phyloP scores from a whole-genome alignment of 1,284 basidiomycete species.

The Vanrija pseudolonga region DNA sequence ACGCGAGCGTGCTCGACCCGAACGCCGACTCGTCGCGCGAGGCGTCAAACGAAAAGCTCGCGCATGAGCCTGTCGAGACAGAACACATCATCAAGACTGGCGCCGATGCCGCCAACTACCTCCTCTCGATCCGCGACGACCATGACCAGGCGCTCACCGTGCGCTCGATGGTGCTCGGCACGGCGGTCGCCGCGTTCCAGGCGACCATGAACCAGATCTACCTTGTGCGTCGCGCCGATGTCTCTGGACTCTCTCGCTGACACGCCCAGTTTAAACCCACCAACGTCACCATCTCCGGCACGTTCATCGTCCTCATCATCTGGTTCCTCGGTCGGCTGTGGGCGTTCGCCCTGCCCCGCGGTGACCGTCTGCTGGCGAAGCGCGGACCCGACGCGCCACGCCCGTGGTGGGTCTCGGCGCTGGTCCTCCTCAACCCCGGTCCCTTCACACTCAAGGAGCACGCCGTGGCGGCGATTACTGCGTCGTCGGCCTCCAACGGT shows the following conservation, averaged over 20 bases:
- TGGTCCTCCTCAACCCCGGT: constrained; percentile 59
- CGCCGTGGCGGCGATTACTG: constrained; percentile 60
- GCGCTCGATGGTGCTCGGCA: constrained; percentile 58
- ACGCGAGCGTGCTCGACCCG: too few relatives aligned
- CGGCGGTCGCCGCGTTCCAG: constrained; percentile 57
- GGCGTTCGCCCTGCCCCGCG: constrained; percentile 45
- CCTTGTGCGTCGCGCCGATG: constrained; percentile 8
- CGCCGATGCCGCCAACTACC: constrained; percentile 59
- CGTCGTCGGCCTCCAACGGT: constrained; percentile 58
- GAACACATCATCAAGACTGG: constrained; percentile 44
- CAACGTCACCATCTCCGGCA: constrained; percentile 55
- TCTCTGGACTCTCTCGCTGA: background rate
- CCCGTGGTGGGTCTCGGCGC: constrained; percentile 19
- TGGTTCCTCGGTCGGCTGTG: constrained; percentile 58
- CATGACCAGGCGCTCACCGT: constrained; percentile 60
- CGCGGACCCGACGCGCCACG: constrained; percentile 35
- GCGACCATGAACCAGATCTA: constrained; percentile 47
- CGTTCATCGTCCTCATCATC: constrained; percentile 60
- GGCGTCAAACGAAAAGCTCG: background rate
- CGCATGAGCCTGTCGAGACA: background rate
- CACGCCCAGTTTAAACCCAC: constrained; percentile 59
- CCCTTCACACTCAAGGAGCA: constrained; percentile 61
- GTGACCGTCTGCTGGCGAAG: constrained; percentile 52
- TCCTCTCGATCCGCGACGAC: constrained; percentile 62
- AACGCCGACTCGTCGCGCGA: too few relatives aligned